Percentiles rank a stretch among this genome's conserved stretches.
Evolutionary conservation across 805 yeast species (phyloP).

Genomic region (Cyberlindnera misumaiensis): DNA sequence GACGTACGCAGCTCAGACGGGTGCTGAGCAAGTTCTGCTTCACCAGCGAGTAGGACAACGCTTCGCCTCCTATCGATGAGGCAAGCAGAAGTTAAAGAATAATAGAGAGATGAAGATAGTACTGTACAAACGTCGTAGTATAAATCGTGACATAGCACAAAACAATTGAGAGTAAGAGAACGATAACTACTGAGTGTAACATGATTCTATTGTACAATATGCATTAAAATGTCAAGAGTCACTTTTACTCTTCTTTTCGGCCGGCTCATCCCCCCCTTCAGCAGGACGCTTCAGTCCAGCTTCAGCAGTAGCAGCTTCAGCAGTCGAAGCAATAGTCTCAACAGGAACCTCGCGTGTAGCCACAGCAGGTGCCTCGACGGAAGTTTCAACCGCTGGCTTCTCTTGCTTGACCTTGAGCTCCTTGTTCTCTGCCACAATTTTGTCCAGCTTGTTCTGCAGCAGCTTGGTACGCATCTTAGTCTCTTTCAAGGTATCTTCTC

Average conservation of each 20-base stretch:
- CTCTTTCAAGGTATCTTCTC: slow-evolving; percentile 24
- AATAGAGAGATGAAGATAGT: too few relatives aligned
- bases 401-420: slow-evolving; percentile 22
- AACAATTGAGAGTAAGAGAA: background rate
- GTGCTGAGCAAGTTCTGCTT: slow-evolving; percentile 32
- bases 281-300: slow-evolving; percentile 20
- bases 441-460: slow-evolving; percentile 36
- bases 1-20: slow-evolving; percentile 59
- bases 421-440: slow-evolving; percentile 30
- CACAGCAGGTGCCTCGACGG: background rate
- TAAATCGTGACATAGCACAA: too few relatives aligned
- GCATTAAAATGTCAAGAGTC: slow-evolving; percentile 6
- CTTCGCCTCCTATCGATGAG: too few relatives aligned
- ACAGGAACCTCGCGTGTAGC: background rate
- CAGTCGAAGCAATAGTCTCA: slow-evolving; percentile 9
- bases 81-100: too few relatives aligned
- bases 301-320: slow-evolving; percentile 9
- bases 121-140: too few relatives aligned
- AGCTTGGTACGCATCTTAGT: slow-evolving; percentile 32
- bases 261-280: slow-evolving; percentile 22
- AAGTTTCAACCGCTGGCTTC: background rate
- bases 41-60: too few relatives aligned
- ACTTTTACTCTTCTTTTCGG: slow-evolving; percentile 22
- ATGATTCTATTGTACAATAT: background rate
- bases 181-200: background rate